Evolutionary conservation across 768 basidiomycete species (phyloP), one percentile per base, ranked within the genome.

Genomic region (Aureoboletus auriporus): DNA sequence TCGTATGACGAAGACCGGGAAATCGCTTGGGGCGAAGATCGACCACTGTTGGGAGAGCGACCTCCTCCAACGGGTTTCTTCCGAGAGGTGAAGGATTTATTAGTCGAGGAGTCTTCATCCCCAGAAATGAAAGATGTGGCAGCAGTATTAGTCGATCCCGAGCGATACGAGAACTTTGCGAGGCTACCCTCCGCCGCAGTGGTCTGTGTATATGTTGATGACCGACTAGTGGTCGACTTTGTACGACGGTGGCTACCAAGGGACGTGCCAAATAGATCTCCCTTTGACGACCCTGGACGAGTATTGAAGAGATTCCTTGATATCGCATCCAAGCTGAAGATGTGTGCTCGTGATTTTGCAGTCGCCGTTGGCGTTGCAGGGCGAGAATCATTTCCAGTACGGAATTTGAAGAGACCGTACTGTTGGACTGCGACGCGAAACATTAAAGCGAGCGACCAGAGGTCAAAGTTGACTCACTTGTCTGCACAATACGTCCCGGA

Each of bases 301-400:
- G 79, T 63, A 57, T 78, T 82, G 69, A 96, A 94, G 27, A 97
- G 75, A 66, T 92, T 93, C 38, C 91, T 80, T 16, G 91, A 93
- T 56, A 97, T 86, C 16, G 82, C 86, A 60, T 97, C 93, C 44
- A 97, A 75, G 30, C 89, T 84, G 62, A 95, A 92, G 43, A 92
- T 89, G n/a, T 86, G 82, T 2, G 84, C 88, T 53, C 80, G 73
- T 14, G 79, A 75, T 34, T 87, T 83, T n/a, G 83, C 79, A 39
- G 75, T 80, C 1, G 82, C 78, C 0, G 89, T 89, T 4, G 93
- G 94, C 0, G 93, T 97, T 2, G 84, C 79, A 6, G 94, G 93
- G n/a, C 78, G 69, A 20, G 93, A 84, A 37, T 72, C 84, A 45
- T 78, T 80, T 29, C 83, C 84, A 0, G 91, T 91, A 27, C 78